Conservation (phyloP, 148 eudicot species). For the Amaranthus hypochondriacus region DNA sequence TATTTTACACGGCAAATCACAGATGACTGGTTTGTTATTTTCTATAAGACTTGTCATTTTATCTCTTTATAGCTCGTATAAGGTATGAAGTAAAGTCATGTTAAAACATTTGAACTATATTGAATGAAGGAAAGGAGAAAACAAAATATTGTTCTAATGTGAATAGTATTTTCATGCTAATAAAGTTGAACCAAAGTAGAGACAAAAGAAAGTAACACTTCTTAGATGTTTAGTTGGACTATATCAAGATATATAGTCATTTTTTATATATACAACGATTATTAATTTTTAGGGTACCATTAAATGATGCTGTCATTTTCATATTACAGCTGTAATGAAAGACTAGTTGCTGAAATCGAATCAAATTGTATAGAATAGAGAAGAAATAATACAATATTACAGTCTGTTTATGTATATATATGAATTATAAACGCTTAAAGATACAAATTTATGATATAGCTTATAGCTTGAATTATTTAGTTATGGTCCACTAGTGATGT, state of each 20-base stretch:
- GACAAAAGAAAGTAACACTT: too few relatives aligned
- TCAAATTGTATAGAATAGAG: neutral
- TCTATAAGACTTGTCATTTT: neutral
- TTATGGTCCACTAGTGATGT: constrained; percentile 12
- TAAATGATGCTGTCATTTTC: neutral
- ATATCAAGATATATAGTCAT: too few relatives aligned
- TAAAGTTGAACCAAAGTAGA: too few relatives aligned
- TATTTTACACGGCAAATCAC: neutral
- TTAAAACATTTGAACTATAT: neutral
- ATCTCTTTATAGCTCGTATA: neutral
- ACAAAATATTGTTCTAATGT: too few relatives aligned
- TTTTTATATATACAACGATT: neutral
- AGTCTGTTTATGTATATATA: neutral
- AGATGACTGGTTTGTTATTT: neutral
- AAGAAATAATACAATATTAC: neutral
- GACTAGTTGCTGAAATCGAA: neutral
- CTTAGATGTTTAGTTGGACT: too few relatives aligned
- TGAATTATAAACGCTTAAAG: neutral
- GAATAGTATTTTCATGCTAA: too few relatives aligned
- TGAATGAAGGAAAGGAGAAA: neutral
- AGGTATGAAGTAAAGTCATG: neutral
- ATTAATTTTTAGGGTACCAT: too few relatives aligned
- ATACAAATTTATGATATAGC: neutral
- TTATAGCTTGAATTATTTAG: neutral
- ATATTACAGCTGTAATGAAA: neutral